A percentile compares a stretch with the other conserved stretches of the same genome.
These are phyloP conservation scores for Hymenoscyphus repandus DNA, from an alignment of 2,329 filamentous ascomycete species.

Conservation along the genomic window DNA sequence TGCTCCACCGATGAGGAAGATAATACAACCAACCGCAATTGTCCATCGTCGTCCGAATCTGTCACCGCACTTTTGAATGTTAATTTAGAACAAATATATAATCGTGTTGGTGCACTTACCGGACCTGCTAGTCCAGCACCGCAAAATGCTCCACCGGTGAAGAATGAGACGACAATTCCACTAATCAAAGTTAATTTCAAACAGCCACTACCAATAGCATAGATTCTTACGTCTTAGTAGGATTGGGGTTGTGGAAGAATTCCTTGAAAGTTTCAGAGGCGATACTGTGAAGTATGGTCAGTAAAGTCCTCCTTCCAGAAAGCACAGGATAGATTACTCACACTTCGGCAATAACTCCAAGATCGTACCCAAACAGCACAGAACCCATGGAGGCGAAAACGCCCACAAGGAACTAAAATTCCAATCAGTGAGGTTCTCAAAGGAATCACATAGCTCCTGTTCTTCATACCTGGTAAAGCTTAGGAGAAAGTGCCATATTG, in stretches of 20 bases:
- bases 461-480: slow-evolving; percentile 29
- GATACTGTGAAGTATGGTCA: slow-evolving; percentile 31
- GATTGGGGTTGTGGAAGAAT: slow-evolving; percentile 34
- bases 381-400: slow-evolving; percentile 51
- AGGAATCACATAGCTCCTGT: neutral
- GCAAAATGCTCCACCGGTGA: slow-evolving; percentile 56
- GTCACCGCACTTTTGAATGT: slow-evolving; percentile 44
- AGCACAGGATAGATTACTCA: neutral
- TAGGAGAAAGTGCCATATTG: slow-evolving; percentile 30
- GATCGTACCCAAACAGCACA: slow-evolving; percentile 50
- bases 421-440: neutral
- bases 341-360: slow-evolving; percentile 43
- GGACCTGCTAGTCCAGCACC: slow-evolving; percentile 51
- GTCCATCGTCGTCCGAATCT: slow-evolving; percentile 63
- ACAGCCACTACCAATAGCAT: neutral
- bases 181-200: slow-evolving; percentile 31
- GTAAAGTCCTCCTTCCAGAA: neutral
- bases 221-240: slow-evolving; percentile 24
- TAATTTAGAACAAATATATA: neutral
- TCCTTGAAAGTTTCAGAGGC: slow-evolving; percentile 41
- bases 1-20: slow-evolving; percentile 68
- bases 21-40: slow-evolving; percentile 63
- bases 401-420: slow-evolving; percentile 32
- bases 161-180: slow-evolving; percentile 70
- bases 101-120: slow-evolving; percentile 1